Evolutionary conservation across 495 filamentous ascomycete species (phyloP).

Genomic region (Schizothecium vesticola): DNA sequence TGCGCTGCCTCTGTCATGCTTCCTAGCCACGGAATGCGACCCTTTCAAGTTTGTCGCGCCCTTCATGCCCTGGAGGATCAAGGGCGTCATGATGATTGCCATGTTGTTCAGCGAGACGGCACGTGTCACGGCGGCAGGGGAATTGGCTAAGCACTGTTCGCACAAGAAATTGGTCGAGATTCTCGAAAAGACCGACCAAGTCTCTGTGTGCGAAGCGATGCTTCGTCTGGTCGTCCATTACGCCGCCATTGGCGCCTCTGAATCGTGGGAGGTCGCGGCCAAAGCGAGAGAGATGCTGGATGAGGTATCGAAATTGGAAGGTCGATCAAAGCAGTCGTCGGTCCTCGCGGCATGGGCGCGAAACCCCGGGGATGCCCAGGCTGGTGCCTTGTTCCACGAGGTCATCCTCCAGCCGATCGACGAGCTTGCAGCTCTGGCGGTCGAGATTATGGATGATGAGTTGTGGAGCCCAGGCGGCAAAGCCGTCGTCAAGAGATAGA

Average conservation of each 20-base stretch:
- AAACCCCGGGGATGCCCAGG: constrained; percentile 29
- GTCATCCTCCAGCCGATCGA: constrained; percentile 34
- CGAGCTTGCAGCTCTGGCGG: constrained; percentile 30
- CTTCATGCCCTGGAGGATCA: constrained; percentile 34
- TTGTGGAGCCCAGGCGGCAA: constrained; percentile 14
- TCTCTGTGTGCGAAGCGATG: constrained; percentile 37
- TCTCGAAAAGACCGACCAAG: constrained; percentile 31
- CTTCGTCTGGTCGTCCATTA: constrained; percentile 32
- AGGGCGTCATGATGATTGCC: constrained; percentile 33
- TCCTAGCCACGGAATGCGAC: constrained; percentile 32
- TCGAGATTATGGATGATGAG: constrained; percentile 32
- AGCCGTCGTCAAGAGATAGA: constrained; percentile 1
- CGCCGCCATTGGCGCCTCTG: constrained; percentile 24
- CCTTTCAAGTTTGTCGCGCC: constrained; percentile 34
- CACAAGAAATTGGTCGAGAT: constrained; percentile 23
- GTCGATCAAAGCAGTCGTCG: constrained; percentile 30
- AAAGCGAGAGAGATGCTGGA: constrained; percentile 33
- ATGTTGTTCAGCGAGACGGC: constrained; percentile 34
- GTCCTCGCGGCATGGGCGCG: constrained; percentile 33
- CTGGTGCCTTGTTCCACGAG: constrained; percentile 31
- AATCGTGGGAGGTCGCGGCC: constrained; percentile 31
- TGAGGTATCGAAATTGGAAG: constrained; percentile 33
- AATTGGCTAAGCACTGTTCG: constrained; percentile 13
- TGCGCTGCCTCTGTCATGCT: constrained; percentile 34
- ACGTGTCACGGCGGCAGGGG: constrained; percentile 16